Conservation (phyloP, 345 rosid genomes). For the Ceriops zippeliana region DNA sequence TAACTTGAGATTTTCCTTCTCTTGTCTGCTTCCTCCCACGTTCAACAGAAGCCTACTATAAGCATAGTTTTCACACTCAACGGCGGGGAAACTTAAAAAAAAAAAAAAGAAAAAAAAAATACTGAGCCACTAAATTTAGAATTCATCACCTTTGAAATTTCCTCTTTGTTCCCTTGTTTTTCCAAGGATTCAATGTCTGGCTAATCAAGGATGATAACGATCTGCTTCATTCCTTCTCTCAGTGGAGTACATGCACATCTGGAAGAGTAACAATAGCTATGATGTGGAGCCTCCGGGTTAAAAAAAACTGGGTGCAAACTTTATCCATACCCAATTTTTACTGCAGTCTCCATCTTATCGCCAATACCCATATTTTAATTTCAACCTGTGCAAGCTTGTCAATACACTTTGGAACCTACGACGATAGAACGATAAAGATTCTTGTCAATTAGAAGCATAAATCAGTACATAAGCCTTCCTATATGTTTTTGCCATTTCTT, state of each 20-base stretch:
- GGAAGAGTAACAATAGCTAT: slow-evolving; percentile 20
- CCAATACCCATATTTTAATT: slow-evolving; percentile 84
- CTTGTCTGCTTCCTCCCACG: slow-evolving; percentile 46
- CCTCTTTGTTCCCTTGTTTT: slow-evolving; percentile 56
- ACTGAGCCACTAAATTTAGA: not conserved
- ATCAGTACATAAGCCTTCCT: too few relatives aligned
- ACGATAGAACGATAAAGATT: not conserved
- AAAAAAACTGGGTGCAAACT: not conserved
- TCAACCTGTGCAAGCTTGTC: slow-evolving; percentile 72
- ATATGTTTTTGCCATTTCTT: too few relatives aligned
- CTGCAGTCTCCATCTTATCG: slow-evolving; percentile 84
- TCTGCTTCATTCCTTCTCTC: slow-evolving; percentile 65
- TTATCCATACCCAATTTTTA: slow-evolving; percentile 70
- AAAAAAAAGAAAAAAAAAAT: not conserved
- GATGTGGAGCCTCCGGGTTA: slow-evolving; percentile 6
- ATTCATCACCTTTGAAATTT: slow-evolving; percentile 44
- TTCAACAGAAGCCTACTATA: slow-evolving; percentile 50
- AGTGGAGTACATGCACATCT: slow-evolving; percentile 80
- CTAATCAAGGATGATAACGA: slow-evolving; percentile 58
- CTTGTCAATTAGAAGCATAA: too few relatives aligned
- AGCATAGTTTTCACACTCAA: slow-evolving; percentile 18
- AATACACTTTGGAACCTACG: slow-evolving; percentile 74
- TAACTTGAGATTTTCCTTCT: slow-evolving; percentile 36
- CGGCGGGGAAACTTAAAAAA: not conserved
- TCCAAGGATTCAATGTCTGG: slow-evolving; percentile 57